Evolutionary conservation across 1,284 basidiomycete genomes (phyloP).

Genomic region (Trichosporon asahii): DNA sequence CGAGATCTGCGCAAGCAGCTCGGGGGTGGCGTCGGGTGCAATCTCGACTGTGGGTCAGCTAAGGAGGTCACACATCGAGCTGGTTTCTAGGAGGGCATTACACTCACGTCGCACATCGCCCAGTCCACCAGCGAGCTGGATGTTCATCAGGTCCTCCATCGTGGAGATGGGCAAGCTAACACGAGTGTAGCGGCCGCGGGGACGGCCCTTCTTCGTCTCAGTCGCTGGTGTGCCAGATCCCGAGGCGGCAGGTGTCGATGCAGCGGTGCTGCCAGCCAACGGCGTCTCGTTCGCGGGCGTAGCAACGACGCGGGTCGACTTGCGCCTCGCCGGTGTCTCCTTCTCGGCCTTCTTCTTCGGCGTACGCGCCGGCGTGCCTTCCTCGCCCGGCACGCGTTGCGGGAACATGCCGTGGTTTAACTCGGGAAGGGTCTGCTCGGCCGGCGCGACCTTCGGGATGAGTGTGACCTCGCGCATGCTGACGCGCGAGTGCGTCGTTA

Average conservation of each 20-base stretch:
- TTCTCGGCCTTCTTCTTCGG: neutral
- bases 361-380: neutral
- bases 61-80: neutral
- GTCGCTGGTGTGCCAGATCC: neutral
- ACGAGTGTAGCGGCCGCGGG: slow-evolving; percentile 9
- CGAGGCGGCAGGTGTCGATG: neutral
- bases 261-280: neutral
- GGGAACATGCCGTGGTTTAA: slow-evolving; percentile 21
- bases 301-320: neutral
- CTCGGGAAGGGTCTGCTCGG: neutral
- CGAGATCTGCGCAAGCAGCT: slow-evolving; percentile 20
- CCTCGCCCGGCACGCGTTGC: slow-evolving; percentile 5
- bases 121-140: slow-evolving; percentile 20
- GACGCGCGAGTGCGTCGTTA: slow-evolving; percentile 32
- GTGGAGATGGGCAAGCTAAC: slow-evolving; percentile 15
- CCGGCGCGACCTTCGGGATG: neutral
- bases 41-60: slow-evolving; percentile 21
- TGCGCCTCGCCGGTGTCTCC: neutral
- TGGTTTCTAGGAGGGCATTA: neutral
- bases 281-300: neutral
- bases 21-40: slow-evolving; percentile 16
- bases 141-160: slow-evolving; percentile 22
- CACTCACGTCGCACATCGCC: slow-evolving; percentile 23
- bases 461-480: slow-evolving; percentile 37
- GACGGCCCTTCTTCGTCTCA: slow-evolving; percentile 2